Base-by-base conservation (phyloP, 2,329 filamentous ascomycete genomes). In the Ophiocordyceps camponoti-floridani region DNA sequence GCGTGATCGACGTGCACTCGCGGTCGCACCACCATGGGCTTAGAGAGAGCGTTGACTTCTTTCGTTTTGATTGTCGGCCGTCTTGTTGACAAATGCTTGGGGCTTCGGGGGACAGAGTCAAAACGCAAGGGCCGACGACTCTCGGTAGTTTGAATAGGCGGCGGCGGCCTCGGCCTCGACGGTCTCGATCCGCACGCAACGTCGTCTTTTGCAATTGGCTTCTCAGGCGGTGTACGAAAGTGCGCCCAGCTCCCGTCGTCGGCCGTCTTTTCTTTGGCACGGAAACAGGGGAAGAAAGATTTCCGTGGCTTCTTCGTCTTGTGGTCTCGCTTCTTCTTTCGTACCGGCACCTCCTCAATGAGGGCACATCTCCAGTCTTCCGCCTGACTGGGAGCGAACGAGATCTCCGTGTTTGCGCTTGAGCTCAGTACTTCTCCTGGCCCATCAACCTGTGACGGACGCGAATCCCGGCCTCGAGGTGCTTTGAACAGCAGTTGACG, bases 361-460 rank as follows among this genome's bases (percentile, higher is more conserved):
- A 62, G 52, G 7, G 58, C 55, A 43, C 55, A 53, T 45, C 58
- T 58, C 56, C 58, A 60, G 27, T 60, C 57, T 43, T 59, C 54
- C 49, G 57, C 55, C 30, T 53, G 51, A 3, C 54, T 48, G 1
- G 49, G 44, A 19, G 56, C 53, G 44, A 62, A 62, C 0, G 58
- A 55, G 44, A 60, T 56, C 43, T 58, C 56, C 14, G 56, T 58
- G 27, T 53, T 53, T 7, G 53, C 53, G 46, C 50, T 58, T 19
- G 49, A 49, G 30, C 49, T 51, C 7, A 50, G 51, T 28, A 46
- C 49, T 5, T 51, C 52, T 11, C 51, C 43, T 14, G 52, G 49
- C 12, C 59, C 57, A 47, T 63, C 59, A 26, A 63, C 35, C 44
- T 59, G 59, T 1, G 49, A 48, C 13, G 53, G 43, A 14, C 50